Evolutionary conservation across 192 early-diverging fungal species (phyloP).

Genomic region (Backusella westeae): DNA sequence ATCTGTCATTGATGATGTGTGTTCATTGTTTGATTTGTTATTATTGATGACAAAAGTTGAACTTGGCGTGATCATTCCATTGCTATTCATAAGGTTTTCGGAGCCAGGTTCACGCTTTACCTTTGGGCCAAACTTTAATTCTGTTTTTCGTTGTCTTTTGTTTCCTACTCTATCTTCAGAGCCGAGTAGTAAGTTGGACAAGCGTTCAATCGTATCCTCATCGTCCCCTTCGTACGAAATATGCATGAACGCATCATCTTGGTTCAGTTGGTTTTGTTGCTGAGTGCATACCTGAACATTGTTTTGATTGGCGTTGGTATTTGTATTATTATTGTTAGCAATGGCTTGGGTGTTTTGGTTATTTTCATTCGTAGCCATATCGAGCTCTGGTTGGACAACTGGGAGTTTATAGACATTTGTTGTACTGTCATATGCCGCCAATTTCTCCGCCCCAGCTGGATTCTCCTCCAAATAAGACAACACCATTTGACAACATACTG

Average conservation of each 20-base stretch:
- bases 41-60: neutral
- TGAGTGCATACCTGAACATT: neutral
- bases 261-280: neutral
- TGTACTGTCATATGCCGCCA: neutral
- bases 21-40: neutral
- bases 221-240: neutral
- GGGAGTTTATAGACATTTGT: neutral
- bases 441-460: neutral
- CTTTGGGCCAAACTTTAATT: neutral
- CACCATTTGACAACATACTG: neutral
- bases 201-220: neutral
- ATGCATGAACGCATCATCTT: neutral
- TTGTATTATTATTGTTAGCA: neutral
- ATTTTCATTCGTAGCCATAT: neutral
- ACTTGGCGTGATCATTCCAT: neutral
- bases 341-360: neutral
- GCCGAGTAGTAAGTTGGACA: neutral
- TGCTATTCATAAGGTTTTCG: neutral
- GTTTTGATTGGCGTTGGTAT: neutral
- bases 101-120: neutral
- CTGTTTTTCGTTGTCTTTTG: neutral
- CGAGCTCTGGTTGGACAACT: neutral
- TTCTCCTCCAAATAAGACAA: neutral
- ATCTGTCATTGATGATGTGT: neutral
- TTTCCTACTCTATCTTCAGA: neutral